Conservation (phyloP, 1,139 yeast species). For the Geotrichum siamense region DNA sequence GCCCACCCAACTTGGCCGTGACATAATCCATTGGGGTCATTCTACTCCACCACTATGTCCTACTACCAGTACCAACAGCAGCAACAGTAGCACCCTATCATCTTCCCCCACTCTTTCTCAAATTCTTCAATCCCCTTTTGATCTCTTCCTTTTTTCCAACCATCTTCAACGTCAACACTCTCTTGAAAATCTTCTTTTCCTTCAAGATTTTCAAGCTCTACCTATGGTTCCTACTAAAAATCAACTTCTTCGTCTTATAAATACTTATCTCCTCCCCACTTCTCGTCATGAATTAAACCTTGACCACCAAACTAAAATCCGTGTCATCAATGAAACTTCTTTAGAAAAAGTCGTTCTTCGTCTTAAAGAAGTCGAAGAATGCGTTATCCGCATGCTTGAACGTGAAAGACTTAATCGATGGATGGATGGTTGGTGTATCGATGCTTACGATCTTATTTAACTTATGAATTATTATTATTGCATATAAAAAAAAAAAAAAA, state of each 20-base stretch:
- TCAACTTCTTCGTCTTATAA: background rate
- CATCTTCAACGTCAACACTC: conserved; percentile 1
- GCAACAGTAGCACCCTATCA: background rate
- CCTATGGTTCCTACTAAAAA: background rate
- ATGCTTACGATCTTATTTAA: background rate
- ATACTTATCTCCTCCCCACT: conserved; percentile 1
- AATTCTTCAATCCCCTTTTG: conserved; percentile 1
- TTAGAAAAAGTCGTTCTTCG: background rate
- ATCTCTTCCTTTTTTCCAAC: background rate
- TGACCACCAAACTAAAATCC: background rate
- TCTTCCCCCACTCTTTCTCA: background rate
- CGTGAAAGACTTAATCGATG: background rate
- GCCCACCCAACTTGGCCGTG: conserved; percentile 17
- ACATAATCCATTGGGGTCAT: conserved; percentile 4
- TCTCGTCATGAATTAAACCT: conserved; percentile 2
- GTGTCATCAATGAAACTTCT: background rate
- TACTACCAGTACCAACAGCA: too few species aligned
- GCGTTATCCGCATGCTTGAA: background rate
- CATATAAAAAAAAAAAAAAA: too few species aligned
- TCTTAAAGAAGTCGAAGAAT: conserved; percentile 1
- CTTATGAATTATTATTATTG: too few species aligned
- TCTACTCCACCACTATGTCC: background rate
- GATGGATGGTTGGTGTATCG: conserved; percentile 1
- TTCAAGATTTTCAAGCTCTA: conserved; percentile 1
- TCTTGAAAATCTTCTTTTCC: conserved; percentile 1